phyloP scores from a whole-genome alignment of 371 early-diverging fungal genomes.

The Haplosporangium sp. region DNA sequence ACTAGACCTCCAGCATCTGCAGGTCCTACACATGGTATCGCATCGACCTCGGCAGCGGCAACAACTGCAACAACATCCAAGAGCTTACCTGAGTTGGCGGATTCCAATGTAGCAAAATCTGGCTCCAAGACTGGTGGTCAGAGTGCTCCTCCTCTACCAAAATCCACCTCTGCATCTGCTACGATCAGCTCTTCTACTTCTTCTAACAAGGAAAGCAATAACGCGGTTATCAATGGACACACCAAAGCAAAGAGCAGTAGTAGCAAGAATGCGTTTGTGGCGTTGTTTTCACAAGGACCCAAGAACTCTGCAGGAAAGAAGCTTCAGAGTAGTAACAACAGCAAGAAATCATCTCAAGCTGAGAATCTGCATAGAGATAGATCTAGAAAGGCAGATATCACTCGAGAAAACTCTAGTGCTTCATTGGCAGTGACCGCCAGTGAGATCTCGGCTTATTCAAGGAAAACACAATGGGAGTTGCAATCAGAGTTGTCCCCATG shows the following conservation, averaged over 20 bases:
- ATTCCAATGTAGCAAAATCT: not conserved
- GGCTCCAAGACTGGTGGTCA: not conserved
- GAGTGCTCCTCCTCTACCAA: not conserved
- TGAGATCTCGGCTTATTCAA: conserved; percentile 52
- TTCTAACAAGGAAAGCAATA: not conserved
- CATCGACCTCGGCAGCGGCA: not conserved
- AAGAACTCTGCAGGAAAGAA: conserved; percentile 27
- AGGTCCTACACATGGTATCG: not conserved
- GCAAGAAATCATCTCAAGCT: conserved; percentile 8
- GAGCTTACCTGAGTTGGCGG: conserved; percentile 11
- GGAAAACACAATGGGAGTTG: conserved; percentile 28
- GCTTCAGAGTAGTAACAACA: conserved; percentile 19
- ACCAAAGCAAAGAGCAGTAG: conserved; percentile 32
- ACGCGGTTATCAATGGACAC: conserved; percentile 21
- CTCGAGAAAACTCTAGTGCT: conserved; percentile 32
- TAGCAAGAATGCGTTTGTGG: conserved; percentile 31
- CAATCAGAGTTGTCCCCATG: conserved; percentile 42
- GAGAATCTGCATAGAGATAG: conserved; percentile 14
- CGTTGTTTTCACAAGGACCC: conserved; percentile 22
- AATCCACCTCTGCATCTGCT: conserved; percentile 19
- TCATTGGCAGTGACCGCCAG: conserved; percentile 47
- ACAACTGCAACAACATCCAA: not conserved
- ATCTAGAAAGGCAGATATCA: not conserved
- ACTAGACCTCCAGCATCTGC: not conserved
- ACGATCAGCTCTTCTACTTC: not conserved